Evolutionary conservation across 2,329 filamentous ascomycete genomes (phyloP), one percentile per base, ranked within the genome.

Genomic region (Colletotrichum sp.): DNA sequence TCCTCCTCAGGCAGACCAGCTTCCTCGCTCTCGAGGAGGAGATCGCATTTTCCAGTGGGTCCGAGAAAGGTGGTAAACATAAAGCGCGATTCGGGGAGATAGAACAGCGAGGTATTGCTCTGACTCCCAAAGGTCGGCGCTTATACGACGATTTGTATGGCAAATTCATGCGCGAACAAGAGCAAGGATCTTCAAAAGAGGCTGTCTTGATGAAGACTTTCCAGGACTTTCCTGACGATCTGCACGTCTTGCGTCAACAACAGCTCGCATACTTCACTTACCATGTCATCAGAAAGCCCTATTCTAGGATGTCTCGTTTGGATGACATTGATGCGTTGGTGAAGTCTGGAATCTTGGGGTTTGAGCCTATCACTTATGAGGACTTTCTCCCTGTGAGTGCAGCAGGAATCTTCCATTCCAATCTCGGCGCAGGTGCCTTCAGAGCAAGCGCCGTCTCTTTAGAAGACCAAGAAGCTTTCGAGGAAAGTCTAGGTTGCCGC

Each of bases 381-480:
- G 89, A 90, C 68, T 91, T 90, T 63, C 81, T 90, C 8, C 89
- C 89, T 0, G 79, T 90, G 3, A 89, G 87, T 3, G 89, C 89
- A 0, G 89, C 87, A 1, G 88, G 89, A 0, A 90, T 90, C 52
- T 89, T 89, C 77, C 84, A 84, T 44, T 88, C 87, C 0, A 89
- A 88, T 26, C 79, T 88, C 52, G 52, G 52, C 7, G 4, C 52
- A 57, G 15, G 13, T 12, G 12, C 15, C 24, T 16, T 57, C 52
- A 57, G 2, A 57, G 13, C 21, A 15, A 26, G 5, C 52, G 52
- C 15, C 1, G 18, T 49, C 39, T 49, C 52, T 57, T 57, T 18
- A 5, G 52, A 57, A 57, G 52, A 57, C 52, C n/a, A 57, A 10
- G 15, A 26, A 10, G 13, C 52, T 15, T 57, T 57, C 15, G 52